A percentile compares a stretch with the other conserved stretches of the same genome.
Evolutionary conservation across 495 filamentous ascomycete species (phyloP).

Genomic region (Glutinoglossum americanum): DNA sequence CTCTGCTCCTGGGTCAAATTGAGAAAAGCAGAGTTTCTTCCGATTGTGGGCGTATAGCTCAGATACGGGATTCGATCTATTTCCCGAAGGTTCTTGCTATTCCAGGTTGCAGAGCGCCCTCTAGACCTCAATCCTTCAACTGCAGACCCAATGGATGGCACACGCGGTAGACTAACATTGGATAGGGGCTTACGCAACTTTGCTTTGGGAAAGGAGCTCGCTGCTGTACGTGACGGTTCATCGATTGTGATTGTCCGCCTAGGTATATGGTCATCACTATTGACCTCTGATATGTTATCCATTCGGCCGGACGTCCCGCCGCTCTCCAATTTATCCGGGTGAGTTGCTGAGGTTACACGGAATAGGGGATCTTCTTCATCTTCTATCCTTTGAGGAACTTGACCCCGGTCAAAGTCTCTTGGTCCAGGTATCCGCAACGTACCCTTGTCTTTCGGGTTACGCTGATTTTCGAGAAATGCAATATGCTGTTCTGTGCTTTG

Average conservation of each 20-base stretch:
- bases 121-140: background rate
- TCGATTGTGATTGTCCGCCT: slow-evolving; percentile 27
- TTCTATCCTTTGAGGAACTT: slow-evolving; percentile 40
- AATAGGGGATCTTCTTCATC: slow-evolving; percentile 17
- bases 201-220: background rate
- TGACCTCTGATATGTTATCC: slow-evolving; percentile 9
- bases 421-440: slow-evolving; percentile 73
- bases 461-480: slow-evolving; percentile 65
- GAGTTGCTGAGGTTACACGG: background rate
- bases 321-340: background rate
- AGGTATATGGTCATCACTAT: slow-evolving; percentile 16
- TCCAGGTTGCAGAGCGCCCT: background rate
- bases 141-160: background rate
- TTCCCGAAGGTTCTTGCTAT: background rate
- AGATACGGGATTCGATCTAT: slow-evolving; percentile 55
- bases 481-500: slow-evolving; percentile 54
- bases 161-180: background rate
- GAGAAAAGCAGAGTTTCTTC: slow-evolving; percentile 77
- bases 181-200: slow-evolving; percentile 2
- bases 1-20: slow-evolving; percentile 75
- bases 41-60: slow-evolving; percentile 81
- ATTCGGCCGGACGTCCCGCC: background rate
- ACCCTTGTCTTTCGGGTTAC: slow-evolving; percentile 46
- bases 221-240: slow-evolving; percentile 14
- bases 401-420: slow-evolving; percentile 62